These are phyloP conservation scores for Rhytidhysteron rufulum DNA, from an alignment of 2,329 filamentous ascomycete species.

Conservation along the genomic window DNA sequence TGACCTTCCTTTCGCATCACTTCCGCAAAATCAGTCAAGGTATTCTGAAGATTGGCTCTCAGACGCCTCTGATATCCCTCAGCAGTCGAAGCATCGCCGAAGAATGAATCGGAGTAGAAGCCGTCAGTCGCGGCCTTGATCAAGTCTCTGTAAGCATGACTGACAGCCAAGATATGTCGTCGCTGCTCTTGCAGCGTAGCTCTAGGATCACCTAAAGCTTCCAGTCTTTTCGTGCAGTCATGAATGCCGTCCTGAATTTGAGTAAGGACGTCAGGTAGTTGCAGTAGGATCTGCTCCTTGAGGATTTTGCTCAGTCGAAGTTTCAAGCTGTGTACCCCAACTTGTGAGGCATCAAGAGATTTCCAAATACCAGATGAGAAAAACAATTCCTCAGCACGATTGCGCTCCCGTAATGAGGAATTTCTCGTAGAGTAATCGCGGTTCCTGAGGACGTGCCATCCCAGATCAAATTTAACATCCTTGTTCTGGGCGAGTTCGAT, in stretches of 20 bases:
- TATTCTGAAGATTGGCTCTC: slow-evolving; percentile 21
- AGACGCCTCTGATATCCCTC: slow-evolving; percentile 35
- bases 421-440: slow-evolving; percentile 28
- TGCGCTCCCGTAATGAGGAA: slow-evolving; percentile 30
- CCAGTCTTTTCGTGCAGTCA: slow-evolving; percentile 25
- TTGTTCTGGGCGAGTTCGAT: slow-evolving; percentile 34
- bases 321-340: slow-evolving; percentile 15
- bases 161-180: slow-evolving; percentile 44
- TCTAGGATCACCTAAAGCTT: slow-evolving; percentile 47
- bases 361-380: slow-evolving; percentile 26
- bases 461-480: slow-evolving; percentile 40
- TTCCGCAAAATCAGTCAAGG: slow-evolving; percentile 12
- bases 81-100: slow-evolving; percentile 25
- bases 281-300: slow-evolving; percentile 15
- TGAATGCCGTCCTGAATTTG: slow-evolving; percentile 15
- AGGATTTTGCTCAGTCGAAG: slow-evolving; percentile 18
- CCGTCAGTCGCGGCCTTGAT: slow-evolving; percentile 48
- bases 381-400: slow-evolving; percentile 32
- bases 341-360: slow-evolving; percentile 32
- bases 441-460: slow-evolving; percentile 54
- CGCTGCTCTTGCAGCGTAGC: slow-evolving; percentile 46
- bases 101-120: slow-evolving; percentile 44
- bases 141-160: slow-evolving; percentile 42
- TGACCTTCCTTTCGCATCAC: slow-evolving; percentile 15
- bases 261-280: slow-evolving; percentile 25